Evolutionary conservation across 805 yeast species (phyloP).

Genomic region (Saccharomycopsis fibuligera): DNA sequence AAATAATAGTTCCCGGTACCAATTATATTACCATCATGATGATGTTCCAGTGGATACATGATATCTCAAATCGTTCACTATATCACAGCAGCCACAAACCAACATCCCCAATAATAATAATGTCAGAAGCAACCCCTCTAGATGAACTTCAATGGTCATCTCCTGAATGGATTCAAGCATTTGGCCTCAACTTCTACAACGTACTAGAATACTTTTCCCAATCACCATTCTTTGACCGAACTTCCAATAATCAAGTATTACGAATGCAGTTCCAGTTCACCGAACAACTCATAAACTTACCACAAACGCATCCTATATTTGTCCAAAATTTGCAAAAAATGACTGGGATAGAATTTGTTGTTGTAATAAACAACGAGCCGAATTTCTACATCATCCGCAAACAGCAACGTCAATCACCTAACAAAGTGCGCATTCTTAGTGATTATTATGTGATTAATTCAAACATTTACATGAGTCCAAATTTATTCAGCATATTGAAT

Average conservation of each 20-base stretch:
- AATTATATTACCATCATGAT: not conserved
- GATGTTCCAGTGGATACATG: not conserved
- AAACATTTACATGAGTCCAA: conserved; percentile 86
- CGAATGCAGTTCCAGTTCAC: conserved; percentile 93
- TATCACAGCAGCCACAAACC: not conserved
- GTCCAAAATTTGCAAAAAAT: conserved; percentile 63
- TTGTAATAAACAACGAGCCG: conserved; percentile 74
- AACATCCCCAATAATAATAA: not conserved
- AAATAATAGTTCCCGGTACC: not conserved
- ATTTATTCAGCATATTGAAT: conserved; percentile 62
- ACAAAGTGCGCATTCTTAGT: conserved; percentile 47
- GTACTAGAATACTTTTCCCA: conserved; percentile 90
- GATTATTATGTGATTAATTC: conserved; percentile 90
- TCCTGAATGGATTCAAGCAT: conserved; percentile 93
- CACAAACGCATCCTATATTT: conserved; percentile 33
- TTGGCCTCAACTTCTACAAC: conserved; percentile 81
- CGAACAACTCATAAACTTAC: conserved; percentile 34
- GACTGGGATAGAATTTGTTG: conserved; percentile 80
- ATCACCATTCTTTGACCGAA: conserved; percentile 91
- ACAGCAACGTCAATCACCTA: conserved; percentile 51
- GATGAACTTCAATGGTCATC: conserved; percentile 96
- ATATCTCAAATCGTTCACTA: not conserved
- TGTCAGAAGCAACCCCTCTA: conserved; percentile 30
- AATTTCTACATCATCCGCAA: conserved; percentile 89
- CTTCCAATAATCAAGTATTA: conserved; percentile 89